Evolutionary conservation across 345 rosid genomes (phyloP).

Genomic region (Bruguiera sexangula): DNA sequence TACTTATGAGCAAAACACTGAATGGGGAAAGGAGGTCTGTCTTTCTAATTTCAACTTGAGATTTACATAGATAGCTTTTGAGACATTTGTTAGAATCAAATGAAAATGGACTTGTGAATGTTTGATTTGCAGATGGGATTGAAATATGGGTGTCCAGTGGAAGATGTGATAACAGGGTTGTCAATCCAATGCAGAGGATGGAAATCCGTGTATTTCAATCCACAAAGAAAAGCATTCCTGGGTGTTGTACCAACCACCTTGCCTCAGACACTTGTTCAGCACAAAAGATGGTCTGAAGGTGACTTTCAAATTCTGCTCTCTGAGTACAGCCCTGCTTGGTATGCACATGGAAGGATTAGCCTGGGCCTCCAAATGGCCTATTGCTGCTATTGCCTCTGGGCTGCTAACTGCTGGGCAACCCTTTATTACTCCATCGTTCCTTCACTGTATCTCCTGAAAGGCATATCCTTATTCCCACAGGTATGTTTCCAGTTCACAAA

Average conservation of each 20-base stretch:
- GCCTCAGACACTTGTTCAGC: constrained; percentile 60
- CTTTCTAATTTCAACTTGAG: neutral
- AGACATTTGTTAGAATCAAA: neutral
- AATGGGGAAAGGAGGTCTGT: constrained; percentile 75
- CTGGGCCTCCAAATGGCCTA: constrained; percentile 49
- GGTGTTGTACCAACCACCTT: constrained; percentile 59
- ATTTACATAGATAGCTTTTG: neutral
- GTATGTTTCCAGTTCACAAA: constrained; percentile 23
- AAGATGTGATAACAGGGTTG: constrained; percentile 81
- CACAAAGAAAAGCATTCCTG: constrained; percentile 52
- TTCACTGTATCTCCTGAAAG: constrained; percentile 56
- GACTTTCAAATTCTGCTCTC: constrained; percentile 62
- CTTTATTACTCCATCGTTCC: constrained; percentile 50
- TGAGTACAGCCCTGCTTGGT: constrained; percentile 52
- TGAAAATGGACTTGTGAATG: constrained; percentile 1
- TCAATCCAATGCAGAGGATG: constrained; percentile 66
- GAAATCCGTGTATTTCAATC: constrained; percentile 63
- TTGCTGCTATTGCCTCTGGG: constrained; percentile 50
- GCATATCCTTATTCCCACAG: constrained; percentile 66
- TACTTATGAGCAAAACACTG: constrained; percentile 46
- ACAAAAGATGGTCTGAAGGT: constrained; percentile 82
- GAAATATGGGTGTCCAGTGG: constrained; percentile 68
- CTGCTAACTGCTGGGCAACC: constrained; percentile 47
- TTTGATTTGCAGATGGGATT: constrained; percentile 60
- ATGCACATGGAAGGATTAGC: constrained; percentile 51